Base-by-base conservation (phyloP, 2,329 filamentous ascomycete species). In the Grosmannia penicillata region DNA sequence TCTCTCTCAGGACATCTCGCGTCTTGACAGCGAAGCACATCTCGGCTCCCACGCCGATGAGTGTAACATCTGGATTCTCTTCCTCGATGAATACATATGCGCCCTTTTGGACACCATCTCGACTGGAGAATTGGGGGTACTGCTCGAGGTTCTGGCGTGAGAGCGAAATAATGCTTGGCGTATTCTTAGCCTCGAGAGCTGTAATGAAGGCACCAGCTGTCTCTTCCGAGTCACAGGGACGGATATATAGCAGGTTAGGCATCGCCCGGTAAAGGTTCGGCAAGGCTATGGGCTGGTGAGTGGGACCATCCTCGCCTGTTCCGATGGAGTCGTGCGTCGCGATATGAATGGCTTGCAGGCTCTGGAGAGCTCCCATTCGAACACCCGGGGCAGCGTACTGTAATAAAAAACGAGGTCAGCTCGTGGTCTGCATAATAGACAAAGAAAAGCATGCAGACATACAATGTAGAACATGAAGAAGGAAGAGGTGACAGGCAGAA, bases 251-350 rank as follows among this genome's bases (percentile, higher is more conserved):
- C 1, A 78, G 44, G 42, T 76, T 75, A 0, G 72, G 73, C 72
- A 78, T 78, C 19, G 72, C 66, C 5, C 74, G 66, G 50, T 72
- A 78, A 3, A 78, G 56, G 0, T 63, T 53, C 9, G 67, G 63
- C 1, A 78, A 56, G 26, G 65, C 72, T 23, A 78, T 66, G 3
- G 73, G 72, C 49, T 78, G 73, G 45, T 78, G 73, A 0, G 73
- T 77, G 0, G 72, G 73, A 0, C 72, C 73, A 44, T 77, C 67
- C 45, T 77, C 67, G 2, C 74, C 72, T 27, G 62, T 69, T 17
- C 66, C 73, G 33, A 76, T 70, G 8, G 61, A 67, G 54, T 77
- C 72, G 52, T 78, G 73, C 0, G 73, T 78, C 2, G 72, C 74
- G 24, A 68, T 59, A 48, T 77, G 72, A 37, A 78, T 75, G 22